A percentile compares a stretch with the other conserved stretches of the same genome.
These are phyloP conservation scores for Cicer cuneatum DNA, from an alignment of 306 rosid species.

Conservation along the genomic window DNA sequence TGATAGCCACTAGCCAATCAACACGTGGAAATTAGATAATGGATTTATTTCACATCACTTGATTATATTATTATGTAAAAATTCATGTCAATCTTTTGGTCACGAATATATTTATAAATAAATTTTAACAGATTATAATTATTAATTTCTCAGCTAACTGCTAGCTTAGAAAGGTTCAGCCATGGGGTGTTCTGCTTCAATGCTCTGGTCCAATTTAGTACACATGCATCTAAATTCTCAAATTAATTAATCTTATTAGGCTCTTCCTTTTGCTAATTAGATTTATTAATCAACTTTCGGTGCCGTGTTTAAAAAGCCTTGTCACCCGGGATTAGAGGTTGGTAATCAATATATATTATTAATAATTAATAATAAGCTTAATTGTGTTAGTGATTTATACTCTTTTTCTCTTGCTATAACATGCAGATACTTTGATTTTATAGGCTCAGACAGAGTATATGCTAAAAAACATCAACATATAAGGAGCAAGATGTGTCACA, in stretches of 20 bases:
- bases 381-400: background rate
- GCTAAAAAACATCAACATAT: background rate
- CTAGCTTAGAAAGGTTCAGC: no score
- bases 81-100: no score
- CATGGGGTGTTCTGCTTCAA: no score
- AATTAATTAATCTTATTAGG: constrained; percentile 4
- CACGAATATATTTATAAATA: no score
- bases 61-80: no score
- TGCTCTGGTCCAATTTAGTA: constrained; percentile 8
- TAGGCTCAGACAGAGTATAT: background rate
- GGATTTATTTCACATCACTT: no score
- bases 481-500: background rate
- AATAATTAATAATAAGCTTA: background rate
- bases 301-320: constrained; percentile 46
- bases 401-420: background rate
- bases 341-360: background rate
- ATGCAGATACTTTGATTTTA: background rate
- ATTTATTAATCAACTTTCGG: constrained; percentile 45
- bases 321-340: constrained; percentile 41
- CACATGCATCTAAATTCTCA: background rate
- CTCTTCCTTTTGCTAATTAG: constrained; percentile 32
- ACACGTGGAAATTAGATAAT: no score
- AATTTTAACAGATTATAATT: no score
- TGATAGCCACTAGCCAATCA: no score
- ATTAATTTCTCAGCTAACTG: no score